These are phyloP conservation scores for Fraxinus floribunda DNA, from an alignment of 305 asterid species.

Conservation along the genomic window DNA sequence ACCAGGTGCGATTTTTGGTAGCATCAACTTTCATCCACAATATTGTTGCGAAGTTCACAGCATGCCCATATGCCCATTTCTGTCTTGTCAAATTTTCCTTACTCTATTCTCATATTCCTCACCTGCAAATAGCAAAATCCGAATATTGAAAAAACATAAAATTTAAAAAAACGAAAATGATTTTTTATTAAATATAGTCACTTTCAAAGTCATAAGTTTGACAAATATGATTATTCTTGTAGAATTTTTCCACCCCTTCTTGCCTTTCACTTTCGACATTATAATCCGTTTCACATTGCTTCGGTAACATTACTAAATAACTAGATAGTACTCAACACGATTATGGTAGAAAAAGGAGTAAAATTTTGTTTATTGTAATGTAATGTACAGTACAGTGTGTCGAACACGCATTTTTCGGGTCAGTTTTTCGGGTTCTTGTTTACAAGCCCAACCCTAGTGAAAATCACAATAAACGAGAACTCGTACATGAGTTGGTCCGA, in stretches of 20 bases:
- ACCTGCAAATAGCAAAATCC: constrained; percentile 29
- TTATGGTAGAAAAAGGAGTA: not conserved
- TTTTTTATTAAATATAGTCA: not conserved
- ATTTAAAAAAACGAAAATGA: not conserved
- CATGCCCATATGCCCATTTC: constrained; percentile 70
- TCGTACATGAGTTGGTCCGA: not conserved
- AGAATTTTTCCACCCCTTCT: constrained; percentile 33
- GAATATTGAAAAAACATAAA: not conserved
- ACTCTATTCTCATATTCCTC: constrained; percentile 39
- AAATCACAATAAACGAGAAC: too few relatives aligned
- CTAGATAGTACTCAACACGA: not conserved
- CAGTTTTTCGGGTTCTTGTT: too few relatives aligned
- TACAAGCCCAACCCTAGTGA: too few relatives aligned
- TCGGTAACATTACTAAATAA: not conserved
- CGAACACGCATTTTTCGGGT: not conserved
- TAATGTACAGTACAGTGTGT: not conserved
- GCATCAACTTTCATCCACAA: too few relatives aligned
- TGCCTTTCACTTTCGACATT: constrained; percentile 32
- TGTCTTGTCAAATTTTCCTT: constrained; percentile 27
- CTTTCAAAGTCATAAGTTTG: constrained; percentile 53
- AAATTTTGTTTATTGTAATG: not conserved
- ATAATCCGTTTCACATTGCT: constrained; percentile 29
- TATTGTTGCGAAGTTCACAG: constrained; percentile 52
- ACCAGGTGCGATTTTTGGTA: too few relatives aligned
- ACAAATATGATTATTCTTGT: constrained; percentile 45